A percentile compares a stretch with the other conserved stretches of the same genome.
These are phyloP conservation scores for Parasitella parasitica DNA, from an alignment of 371 early-diverging fungal species.

Conservation along the genomic window DNA sequence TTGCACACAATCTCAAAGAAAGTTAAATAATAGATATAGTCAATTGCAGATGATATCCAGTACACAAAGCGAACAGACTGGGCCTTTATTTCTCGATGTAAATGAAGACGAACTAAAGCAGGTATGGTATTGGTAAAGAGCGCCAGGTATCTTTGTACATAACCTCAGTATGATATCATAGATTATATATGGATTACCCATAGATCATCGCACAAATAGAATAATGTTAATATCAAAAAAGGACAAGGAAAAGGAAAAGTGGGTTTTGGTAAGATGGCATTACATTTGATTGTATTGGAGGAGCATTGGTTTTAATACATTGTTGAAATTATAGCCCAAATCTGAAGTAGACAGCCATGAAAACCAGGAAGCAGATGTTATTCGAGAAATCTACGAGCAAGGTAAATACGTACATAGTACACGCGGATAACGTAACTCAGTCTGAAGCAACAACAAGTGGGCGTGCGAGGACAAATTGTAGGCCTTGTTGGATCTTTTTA, in stretches of 20 bases:
- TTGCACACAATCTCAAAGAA: background rate
- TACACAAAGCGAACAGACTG: background rate
- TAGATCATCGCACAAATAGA: slow-evolving; percentile 48
- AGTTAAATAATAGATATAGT: background rate
- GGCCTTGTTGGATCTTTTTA: slow-evolving; percentile 42
- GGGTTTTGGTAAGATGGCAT: slow-evolving; percentile 44
- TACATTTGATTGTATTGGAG: background rate
- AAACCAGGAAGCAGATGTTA: slow-evolving; percentile 49
- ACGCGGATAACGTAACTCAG: background rate
- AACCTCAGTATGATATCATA: slow-evolving; percentile 13
- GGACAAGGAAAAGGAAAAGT: slow-evolving; percentile 44
- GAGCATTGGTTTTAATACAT: background rate
- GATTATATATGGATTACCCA: slow-evolving; percentile 59
- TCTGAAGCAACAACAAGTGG: slow-evolving; percentile 28
- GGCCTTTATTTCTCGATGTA: slow-evolving; percentile 8
- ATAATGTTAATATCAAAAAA: slow-evolving; percentile 52
- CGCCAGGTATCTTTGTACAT: too few species aligned
- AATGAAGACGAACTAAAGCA: slow-evolving; percentile 11
- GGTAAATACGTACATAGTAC: slow-evolving; percentile 27
- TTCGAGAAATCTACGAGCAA: slow-evolving; percentile 60
- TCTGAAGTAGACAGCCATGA: slow-evolving; percentile 61
- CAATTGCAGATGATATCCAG: background rate
- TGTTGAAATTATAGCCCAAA: slow-evolving; percentile 48
- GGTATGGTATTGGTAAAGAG: background rate
- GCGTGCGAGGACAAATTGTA: slow-evolving; percentile 49